phyloP scores from a whole-genome alignment of 2,329 filamentous ascomycete genomes.

The Amauroascus verrucosus region DNA sequence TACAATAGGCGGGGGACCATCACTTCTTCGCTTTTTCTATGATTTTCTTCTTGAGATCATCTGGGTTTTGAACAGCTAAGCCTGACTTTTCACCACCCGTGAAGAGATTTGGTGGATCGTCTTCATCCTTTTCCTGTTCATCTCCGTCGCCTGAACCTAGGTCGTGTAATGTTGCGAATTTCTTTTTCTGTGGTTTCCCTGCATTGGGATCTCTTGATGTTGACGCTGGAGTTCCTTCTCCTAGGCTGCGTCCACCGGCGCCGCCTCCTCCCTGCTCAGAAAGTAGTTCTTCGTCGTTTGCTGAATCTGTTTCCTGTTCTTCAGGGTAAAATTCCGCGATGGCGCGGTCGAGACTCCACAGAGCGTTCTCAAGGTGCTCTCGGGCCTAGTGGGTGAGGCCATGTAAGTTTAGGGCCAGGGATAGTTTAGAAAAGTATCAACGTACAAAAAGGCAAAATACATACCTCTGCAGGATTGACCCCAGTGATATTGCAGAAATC shows the following conservation, averaged over 20 bases:
- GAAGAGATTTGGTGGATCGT: slow-evolving; percentile 49
- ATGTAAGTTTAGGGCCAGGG: neutral
- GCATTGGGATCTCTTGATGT: slow-evolving; percentile 25
- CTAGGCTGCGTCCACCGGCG: slow-evolving; percentile 26
- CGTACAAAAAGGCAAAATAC: slow-evolving; percentile 7
- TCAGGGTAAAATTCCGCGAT: slow-evolving; percentile 51
- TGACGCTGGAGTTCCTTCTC: slow-evolving; percentile 25
- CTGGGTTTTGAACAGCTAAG: slow-evolving; percentile 56
- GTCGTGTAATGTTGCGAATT: slow-evolving; percentile 41
- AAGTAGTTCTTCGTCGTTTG: slow-evolving; percentile 22
- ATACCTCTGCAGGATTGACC: slow-evolving; percentile 41
- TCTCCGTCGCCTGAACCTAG: slow-evolving; percentile 31
- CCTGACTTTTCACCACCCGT: slow-evolving; percentile 58
- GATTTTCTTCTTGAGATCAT: slow-evolving; percentile 44
- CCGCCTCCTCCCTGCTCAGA: slow-evolving; percentile 14
- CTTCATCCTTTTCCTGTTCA: slow-evolving; percentile 42
- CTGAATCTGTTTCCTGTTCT: slow-evolving; percentile 33
- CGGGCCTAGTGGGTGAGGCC: slow-evolving; percentile 44
- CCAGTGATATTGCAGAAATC: slow-evolving; percentile 51
- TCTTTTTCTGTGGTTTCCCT: slow-evolving; percentile 32
- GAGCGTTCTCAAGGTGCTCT: slow-evolving; percentile 53
- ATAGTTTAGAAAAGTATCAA: neutral
- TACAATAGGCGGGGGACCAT: no score
- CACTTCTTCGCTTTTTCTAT: slow-evolving; percentile 36
- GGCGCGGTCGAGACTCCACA: slow-evolving; percentile 57